Evolutionary conservation across 2,329 filamentous ascomycete species (phyloP).

Genomic region (Arthroderma sp.): DNA sequence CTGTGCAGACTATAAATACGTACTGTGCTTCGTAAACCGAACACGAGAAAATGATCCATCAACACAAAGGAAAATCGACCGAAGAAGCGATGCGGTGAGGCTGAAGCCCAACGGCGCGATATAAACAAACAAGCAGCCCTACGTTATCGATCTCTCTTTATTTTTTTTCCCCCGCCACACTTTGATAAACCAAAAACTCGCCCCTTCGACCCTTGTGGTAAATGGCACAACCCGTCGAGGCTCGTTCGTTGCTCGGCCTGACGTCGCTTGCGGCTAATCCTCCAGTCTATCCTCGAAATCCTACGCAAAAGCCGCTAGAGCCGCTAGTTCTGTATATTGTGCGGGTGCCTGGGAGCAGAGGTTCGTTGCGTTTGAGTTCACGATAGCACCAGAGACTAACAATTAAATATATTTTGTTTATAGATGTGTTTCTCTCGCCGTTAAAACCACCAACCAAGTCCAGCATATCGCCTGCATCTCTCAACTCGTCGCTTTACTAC

Average conservation of each 20-base stretch:
- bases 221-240: conserved; percentile 44
- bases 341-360: conserved; percentile 78
- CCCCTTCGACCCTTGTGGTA: background rate
- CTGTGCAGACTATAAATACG: too few relatives aligned
- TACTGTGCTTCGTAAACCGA: too few relatives aligned
- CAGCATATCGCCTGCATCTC: conserved; percentile 75
- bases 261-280: conserved; percentile 74
- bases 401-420: background rate
- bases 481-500: conserved; percentile 81
- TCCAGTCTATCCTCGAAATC: conserved; percentile 69
- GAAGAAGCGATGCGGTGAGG: too few relatives aligned
- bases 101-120: too few relatives aligned
- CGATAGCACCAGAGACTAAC: background rate
- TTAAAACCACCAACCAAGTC: conserved; percentile 71
- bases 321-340: conserved; percentile 82
- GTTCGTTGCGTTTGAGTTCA: conserved; percentile 33
- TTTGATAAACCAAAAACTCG: background rate
- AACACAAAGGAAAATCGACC: too few relatives aligned
- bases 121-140: too few relatives aligned
- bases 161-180: too few relatives aligned
- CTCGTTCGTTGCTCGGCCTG: conserved; percentile 66
- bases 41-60: too few relatives aligned
- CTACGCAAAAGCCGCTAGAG: conserved; percentile 53
- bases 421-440: conserved; percentile 85
- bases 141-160: too few relatives aligned